These are phyloP conservation scores for Pseudogymnoascus sp. DNA, from an alignment of 2,329 filamentous ascomycete genomes.

Conservation along the genomic window DNA sequence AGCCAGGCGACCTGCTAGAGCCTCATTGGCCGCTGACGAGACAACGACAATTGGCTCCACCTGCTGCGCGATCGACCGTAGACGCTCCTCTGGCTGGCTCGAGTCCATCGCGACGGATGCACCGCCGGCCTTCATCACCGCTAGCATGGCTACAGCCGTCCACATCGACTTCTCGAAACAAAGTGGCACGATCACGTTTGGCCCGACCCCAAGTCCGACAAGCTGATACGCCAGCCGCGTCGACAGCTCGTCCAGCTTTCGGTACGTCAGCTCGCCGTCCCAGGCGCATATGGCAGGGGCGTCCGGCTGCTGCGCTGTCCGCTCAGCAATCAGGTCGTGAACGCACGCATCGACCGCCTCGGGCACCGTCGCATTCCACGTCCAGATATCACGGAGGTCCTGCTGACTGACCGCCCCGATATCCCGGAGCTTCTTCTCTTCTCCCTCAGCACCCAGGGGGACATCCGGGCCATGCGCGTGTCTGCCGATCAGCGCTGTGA, in stretches of 20 bases:
- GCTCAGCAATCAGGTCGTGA: slow-evolving; percentile 20
- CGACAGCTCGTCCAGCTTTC: slow-evolving; percentile 13
- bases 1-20: neutral
- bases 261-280: too few relatives aligned
- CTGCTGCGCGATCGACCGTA: neutral
- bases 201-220: slow-evolving; percentile 10
- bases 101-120: slow-evolving; percentile 25
- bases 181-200: slow-evolving; percentile 15
- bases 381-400: slow-evolving; percentile 9
- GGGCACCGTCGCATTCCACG: slow-evolving; percentile 17
- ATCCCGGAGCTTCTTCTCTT: too few relatives aligned
- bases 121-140: slow-evolving; percentile 22
- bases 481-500: too few relatives aligned
- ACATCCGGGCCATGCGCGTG: too few relatives aligned
- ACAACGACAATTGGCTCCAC: too few relatives aligned
- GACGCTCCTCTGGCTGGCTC: slow-evolving; percentile 16
- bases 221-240: slow-evolving; percentile 12
- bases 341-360: slow-evolving; percentile 15
- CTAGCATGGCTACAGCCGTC: slow-evolving; percentile 24
- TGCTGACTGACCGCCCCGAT: neutral
- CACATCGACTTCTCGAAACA: slow-evolving; percentile 21
- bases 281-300: slow-evolving; percentile 16
- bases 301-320: slow-evolving; percentile 15
- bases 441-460: too few relatives aligned
- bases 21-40: neutral